These are phyloP conservation scores for Fusarium lyarnte DNA, from an alignment of 2,329 filamentous ascomycete genomes.

Conservation along the genomic window DNA sequence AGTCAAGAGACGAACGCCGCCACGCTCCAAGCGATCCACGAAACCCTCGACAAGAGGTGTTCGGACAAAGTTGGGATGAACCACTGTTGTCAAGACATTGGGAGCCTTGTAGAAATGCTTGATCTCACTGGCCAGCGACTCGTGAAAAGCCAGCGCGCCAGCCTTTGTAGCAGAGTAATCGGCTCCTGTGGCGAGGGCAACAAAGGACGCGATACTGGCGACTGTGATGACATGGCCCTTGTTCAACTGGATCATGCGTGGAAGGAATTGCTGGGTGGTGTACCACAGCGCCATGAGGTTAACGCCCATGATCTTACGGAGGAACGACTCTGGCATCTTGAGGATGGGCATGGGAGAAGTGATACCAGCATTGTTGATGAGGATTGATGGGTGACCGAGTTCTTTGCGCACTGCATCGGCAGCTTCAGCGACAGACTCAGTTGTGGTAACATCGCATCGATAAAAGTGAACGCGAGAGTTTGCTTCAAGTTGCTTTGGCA, in stretches of 20 bases:
- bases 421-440: constrained; percentile 55
- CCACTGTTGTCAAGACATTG: constrained; percentile 69
- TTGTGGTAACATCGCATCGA: constrained; percentile 53
- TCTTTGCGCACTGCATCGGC: constrained; percentile 51
- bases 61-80: constrained; percentile 66
- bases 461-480: constrained; percentile 45
- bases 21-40: constrained; percentile 39
- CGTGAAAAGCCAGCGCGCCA: constrained; percentile 72
- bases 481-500: constrained; percentile 39
- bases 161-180: constrained; percentile 75
- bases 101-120: constrained; percentile 67
- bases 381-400: constrained; percentile 71
- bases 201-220: constrained; percentile 71
- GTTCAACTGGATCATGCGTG: constrained; percentile 67
- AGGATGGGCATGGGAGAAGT: constrained; percentile 68
- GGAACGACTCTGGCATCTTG: constrained; percentile 61
- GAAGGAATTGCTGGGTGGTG: constrained; percentile 72
- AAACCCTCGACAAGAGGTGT: constrained; percentile 56
- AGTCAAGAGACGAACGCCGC: constrained; percentile 45
- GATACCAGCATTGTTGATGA: constrained; percentile 77
- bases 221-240: constrained; percentile 79
- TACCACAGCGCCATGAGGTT: constrained; percentile 74
- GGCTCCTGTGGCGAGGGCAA: constrained; percentile 67
- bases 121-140: constrained; percentile 67
- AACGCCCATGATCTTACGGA: constrained; percentile 73